Percentiles rank a stretch among this genome's conserved stretches.
phyloP scores from a whole-genome alignment of 2,329 filamentous ascomycete genomes.

The Ophiostoma australiae region DNA sequence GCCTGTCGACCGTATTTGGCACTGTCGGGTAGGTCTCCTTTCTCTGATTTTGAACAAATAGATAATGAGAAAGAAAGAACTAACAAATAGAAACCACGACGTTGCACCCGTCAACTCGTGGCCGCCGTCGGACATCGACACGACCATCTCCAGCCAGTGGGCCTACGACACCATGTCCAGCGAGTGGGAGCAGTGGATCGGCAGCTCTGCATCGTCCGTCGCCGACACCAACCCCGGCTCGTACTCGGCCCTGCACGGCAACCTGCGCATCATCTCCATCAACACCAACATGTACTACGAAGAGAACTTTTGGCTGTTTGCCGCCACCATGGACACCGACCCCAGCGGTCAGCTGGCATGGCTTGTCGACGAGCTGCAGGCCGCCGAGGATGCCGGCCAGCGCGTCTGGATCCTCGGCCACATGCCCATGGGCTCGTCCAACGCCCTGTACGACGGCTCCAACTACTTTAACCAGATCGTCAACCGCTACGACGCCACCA shows the following conservation, averaged over 20 bases:
- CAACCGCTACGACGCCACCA: constrained; percentile 2
- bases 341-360: not conserved
- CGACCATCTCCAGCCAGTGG: constrained; percentile 4
- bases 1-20: not conserved
- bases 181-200: not conserved
- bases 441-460: not conserved
- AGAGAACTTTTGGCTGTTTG: constrained; percentile 9
- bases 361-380: not conserved
- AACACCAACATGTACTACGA: constrained; percentile 7
- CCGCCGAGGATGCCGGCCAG: not conserved
- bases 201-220: not conserved
- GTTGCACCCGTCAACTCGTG: not conserved
- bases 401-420: constrained; percentile 2
- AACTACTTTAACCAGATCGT: constrained; percentile 1
- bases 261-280: constrained; percentile 8
- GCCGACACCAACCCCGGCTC: not conserved
- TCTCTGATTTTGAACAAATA: too few species aligned
- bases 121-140: not conserved
- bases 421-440: constrained; percentile 2
- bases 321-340: not conserved
- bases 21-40: not conserved
- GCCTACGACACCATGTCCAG: not conserved
- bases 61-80: too few species aligned
- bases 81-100: not conserved
- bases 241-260: not conserved